Base-by-base conservation (phyloP, 805 yeast genomes). In the Yamadazyma sp. region DNA sequence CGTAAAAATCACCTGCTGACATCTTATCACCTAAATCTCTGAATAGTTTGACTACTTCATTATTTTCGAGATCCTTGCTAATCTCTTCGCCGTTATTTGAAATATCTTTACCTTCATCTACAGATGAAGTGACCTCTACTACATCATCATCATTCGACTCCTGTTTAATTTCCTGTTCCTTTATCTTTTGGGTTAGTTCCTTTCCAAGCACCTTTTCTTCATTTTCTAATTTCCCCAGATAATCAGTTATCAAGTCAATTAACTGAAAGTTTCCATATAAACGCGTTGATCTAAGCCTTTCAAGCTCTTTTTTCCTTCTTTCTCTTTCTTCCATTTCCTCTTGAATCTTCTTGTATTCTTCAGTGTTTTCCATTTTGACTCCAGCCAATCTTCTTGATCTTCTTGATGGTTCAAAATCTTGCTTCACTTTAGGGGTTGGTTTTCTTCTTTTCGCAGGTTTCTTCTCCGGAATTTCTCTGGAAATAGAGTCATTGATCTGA, bases 381-480 rank as follows among this genome's bases (percentile, higher is more conserved):
- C 96, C 96, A 4, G 86, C 86, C 16, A 89, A 51, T 44, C 97
- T 68, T 32, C 87, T 69, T 0, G 96, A 87, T 42, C 88, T 71
- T 53, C 96, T 69, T 1, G 80, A 67, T 0, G 95, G 94, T 11
- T 67, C 51, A 14, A 47, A 38, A 22, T 56, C 50, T 33, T 50
- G 57, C 24, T 49, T 53, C 10, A 43, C 48, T 9, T 38, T 43
- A 9, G 56, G 60, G 51, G 50, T 31, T 15, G 31, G 43, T 48
- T 52, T 38, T 52, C 58, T 47, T 55, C 35, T 53, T 52, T 45
- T 56, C 55, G 38, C 35, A 1, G 43, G 35, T 6, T 45, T 40
- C 9, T 44, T 42, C 8, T 33, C 25, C n/a, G 59, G 43, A 38
- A 71, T 55, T 34, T 76, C 83, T 10, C 61, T 60, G 18, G 70